Conservation (phyloP, 805 yeast genomes). For the Sporopachydermia lactativora region DNA sequence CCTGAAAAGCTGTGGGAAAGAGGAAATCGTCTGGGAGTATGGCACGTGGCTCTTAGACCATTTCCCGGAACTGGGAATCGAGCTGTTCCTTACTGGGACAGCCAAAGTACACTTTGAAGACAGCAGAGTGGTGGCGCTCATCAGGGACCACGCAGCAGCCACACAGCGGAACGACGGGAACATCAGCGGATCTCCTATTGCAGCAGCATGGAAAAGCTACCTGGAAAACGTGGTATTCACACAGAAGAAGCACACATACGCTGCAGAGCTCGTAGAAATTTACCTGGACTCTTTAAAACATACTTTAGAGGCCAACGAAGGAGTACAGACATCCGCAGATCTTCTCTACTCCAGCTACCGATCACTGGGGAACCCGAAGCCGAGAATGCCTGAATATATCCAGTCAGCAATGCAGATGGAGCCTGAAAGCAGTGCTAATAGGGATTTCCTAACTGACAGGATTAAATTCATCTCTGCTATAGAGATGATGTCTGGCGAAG, state of each 20-base stretch:
- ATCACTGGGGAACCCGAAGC: not conserved
- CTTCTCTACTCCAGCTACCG: not conserved
- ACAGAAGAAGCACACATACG: not conserved
- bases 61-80: slow-evolving; percentile 18
- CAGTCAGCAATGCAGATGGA: not conserved
- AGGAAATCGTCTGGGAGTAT: slow-evolving; percentile 21
- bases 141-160: not conserved
- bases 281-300: not conserved
- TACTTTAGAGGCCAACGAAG: not conserved
- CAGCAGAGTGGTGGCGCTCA: slow-evolving; percentile 8
- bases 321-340: not conserved
- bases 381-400: not conserved
- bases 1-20: slow-evolving; percentile 11
- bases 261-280: not conserved
- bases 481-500: not conserved
- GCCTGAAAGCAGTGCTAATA: not conserved
- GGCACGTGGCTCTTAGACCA: slow-evolving; percentile 20
- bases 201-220: not conserved
- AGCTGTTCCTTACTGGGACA: slow-evolving; percentile 16
- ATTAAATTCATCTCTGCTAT: not conserved
- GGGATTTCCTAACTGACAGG: not conserved
- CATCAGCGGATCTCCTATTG: too few relatives aligned
- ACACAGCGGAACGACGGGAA: too few relatives aligned
- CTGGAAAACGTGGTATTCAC: not conserved
- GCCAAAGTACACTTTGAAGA: slow-evolving; percentile 13